Evolutionary conservation across 2,329 filamentous ascomycete genomes (phyloP), one percentile per base, ranked within the genome.

Genomic region (Ophiostoma fasciatum): DNA sequence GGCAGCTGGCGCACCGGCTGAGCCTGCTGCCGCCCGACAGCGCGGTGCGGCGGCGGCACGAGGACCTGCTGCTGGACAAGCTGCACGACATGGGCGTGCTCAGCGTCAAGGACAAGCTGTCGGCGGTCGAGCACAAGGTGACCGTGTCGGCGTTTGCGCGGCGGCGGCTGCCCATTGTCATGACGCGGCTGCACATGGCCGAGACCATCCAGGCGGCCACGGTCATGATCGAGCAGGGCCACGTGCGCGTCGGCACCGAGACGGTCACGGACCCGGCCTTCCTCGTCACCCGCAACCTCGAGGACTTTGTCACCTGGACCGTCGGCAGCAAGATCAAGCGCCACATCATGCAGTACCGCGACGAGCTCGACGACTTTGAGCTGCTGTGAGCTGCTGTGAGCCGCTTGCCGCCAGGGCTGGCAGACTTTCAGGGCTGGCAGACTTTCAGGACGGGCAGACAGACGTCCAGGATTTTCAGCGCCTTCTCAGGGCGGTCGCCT

Each of bases 231-330:
- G 88, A 96, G 63, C 84, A 94, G 53, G 88, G 88, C 7, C 87
- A 94, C 54, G 85, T 96, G 4, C 68, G 88, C 32, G 84, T 94
- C 1, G 88, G 88, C 11, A 87, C 84, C 0, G 84, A 94, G 52
- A 81, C 87, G 2, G 71, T 94, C 19, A 92, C 82, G 3, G 88
- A 96, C 54, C 77, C 85, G 20, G 87, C 85, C 1, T 94, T 85
- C 50, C 59, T 94, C 36, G 84, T 96, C 7, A 90, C 83, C 26
- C 68, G 87, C 45, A 82, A 75, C 42, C 83, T 93, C 70, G 88
- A 96, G 60, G 88, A 96, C 60, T 94, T 92, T 55, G 81, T 96
- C 14, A 94, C 88, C 1, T 96, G 88, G 88, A 79, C 88, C 9
- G 82, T 92, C 50, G 84, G 83, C 41, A 92, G 83, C 59, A 94